phyloP scores from a whole-genome alignment of 169 alveolate genomes.

The Eimeria zaria region DNA sequence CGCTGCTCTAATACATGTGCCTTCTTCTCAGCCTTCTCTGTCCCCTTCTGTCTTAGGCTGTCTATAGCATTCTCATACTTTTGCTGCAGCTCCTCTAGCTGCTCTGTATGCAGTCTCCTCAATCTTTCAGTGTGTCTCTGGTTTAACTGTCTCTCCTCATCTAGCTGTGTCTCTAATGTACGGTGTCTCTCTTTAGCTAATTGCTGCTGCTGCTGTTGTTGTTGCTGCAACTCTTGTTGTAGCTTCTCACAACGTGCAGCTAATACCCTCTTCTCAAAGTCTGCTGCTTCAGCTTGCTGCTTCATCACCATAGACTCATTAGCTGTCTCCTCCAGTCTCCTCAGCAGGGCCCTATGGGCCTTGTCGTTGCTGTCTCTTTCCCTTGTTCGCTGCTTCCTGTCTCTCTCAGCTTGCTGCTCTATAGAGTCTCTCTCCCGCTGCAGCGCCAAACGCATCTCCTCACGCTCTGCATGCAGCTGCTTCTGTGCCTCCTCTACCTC shows the following conservation, averaged over 20 bases:
- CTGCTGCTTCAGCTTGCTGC: constrained; percentile 71
- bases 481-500: constrained; percentile 17
- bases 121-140: constrained; percentile 14
- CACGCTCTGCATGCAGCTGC: background rate
- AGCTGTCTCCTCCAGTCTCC: background rate
- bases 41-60: background rate
- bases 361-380: constrained; percentile 1
- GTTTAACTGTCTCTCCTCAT: background rate
- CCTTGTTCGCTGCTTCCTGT: background rate
- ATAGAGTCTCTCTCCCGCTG: constrained; percentile 28
- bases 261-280: background rate
- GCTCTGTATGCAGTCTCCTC: constrained; percentile 47
- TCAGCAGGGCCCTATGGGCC: constrained; percentile 20
- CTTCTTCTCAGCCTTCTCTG: constrained; percentile 34
- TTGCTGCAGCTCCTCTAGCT: constrained; percentile 46
- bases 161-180: constrained; percentile 5
- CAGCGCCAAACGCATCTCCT: background rate
- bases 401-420: background rate
- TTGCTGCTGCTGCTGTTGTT: constrained; percentile 41
- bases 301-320: background rate
- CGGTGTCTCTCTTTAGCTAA: background rate
- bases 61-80: constrained; percentile 26
- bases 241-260: constrained; percentile 48
- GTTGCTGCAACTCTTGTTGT: constrained; percentile 9
- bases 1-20: background rate